phyloP scores from a whole-genome alignment of 306 rosid species.

The Herpetospermum pedunculosum region DNA sequence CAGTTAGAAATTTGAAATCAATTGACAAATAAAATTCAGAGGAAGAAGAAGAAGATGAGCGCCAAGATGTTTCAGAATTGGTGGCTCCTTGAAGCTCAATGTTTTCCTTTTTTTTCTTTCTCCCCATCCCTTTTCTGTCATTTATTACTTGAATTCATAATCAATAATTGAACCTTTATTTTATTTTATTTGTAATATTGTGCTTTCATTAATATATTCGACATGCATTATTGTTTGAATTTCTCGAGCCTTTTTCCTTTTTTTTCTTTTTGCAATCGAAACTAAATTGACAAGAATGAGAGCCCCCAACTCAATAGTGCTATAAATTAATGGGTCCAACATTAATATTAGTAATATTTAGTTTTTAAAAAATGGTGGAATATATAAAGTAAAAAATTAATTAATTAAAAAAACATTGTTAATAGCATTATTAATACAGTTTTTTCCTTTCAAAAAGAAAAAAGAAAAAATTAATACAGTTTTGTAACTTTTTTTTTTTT shows the following conservation, averaged over 20 bases:
- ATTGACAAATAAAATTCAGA: not conserved
- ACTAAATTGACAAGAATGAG: not conserved
- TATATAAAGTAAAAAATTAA: no score
- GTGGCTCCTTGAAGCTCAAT: constrained; percentile 1
- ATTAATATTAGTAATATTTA: no score
- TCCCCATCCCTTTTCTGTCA: not conserved
- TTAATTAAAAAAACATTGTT: no score
- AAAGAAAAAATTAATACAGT: no score
- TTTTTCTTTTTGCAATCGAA: not conserved
- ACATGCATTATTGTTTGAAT: not conserved
- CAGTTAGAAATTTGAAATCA: not conserved
- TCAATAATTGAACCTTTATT: not conserved
- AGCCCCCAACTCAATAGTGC: not conserved
- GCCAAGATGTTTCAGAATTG: not conserved
- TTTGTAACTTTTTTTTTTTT: no score
- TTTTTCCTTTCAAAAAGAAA: no score
- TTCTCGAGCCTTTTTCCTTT: not conserved
- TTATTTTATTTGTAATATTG: no score
- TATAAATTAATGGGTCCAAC: not conserved
- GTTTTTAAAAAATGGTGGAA: not conserved
- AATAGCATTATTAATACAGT: not conserved
- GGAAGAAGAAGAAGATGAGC: not conserved
- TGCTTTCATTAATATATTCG: not conserved
- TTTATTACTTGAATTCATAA: not conserved
- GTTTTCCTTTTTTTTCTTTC: not conserved